Evolutionary conservation across 169 alveolate genomes (phyloP), one percentile per base, ranked within the genome.

Genomic region (Eimeria sp.): DNA sequence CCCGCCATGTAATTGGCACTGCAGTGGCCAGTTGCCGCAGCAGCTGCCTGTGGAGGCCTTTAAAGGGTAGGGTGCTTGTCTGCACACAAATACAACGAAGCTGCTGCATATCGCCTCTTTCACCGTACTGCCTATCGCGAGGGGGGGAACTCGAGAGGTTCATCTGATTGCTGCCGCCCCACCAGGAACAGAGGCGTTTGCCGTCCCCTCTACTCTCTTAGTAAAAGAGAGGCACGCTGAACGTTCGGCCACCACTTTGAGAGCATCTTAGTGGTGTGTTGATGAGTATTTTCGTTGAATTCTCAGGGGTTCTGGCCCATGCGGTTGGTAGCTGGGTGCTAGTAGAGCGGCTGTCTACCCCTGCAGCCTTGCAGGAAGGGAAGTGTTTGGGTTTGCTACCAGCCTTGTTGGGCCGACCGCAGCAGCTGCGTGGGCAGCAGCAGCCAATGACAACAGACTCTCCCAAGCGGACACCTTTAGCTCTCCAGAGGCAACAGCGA

Each of bases 41-140:
- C 76, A 83, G 96, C 63, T 80, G 94, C 78, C 76, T 93, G 4
- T 93, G 96, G 96, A 93, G 80, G 82, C 89, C 96, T 43, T 75
- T 58, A 45, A 87, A 93, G n/a, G 96, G 96, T 93, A 49, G 45
- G 94, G 25, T 18, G 49, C 49, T 49, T 22, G 5, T 70, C 22
- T 9, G 22, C 78, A 30, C 49, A 70, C 47, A 70, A 30, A 10
- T 7, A 6, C 75, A n/a, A 20, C 0, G 75, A 65, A 25, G 43
- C 14, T 65, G 16, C 75, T 65, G 14, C 75, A 6, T n/a, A 6
- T 7, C 43, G 10, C 7, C 75, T 34, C 34, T 65, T 25, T n/a
- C 45, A 14, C 76, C 10, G 45, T 5, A 67, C 40, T 0, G 5
- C 45, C 45, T n/a, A 27, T 5, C 4, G 40, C n/a, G 20, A 67